phyloP scores from a whole-genome alignment of 2,329 filamentous ascomycete genomes.

The Calonectria honghensis region DNA sequence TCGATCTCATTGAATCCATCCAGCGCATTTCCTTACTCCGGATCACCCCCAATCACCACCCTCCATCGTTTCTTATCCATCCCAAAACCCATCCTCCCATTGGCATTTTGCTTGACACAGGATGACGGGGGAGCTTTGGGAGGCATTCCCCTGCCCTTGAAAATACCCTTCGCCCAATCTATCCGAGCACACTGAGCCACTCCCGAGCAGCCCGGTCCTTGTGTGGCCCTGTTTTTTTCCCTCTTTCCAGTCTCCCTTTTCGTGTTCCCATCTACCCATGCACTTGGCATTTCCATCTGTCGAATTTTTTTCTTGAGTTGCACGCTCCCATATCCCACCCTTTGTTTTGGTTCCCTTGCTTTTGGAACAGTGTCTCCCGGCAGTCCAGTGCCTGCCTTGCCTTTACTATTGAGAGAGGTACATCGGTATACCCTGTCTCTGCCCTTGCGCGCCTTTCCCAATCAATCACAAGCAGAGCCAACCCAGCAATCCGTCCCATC shows the following conservation, averaged over 20 bases:
- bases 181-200: constrained; percentile 40
- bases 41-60: constrained; percentile 38
- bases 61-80: constrained; percentile 43
- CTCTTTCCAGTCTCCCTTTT: constrained; percentile 14
- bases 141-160: constrained; percentile 46
- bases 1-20: constrained; percentile 25
- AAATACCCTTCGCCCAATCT: constrained; percentile 34
- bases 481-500: constrained; percentile 31
- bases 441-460: constrained; percentile 37
- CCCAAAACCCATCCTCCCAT: constrained; percentile 42
- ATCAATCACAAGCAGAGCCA: constrained; percentile 38
- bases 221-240: constrained; percentile 19
- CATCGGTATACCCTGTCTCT: constrained; percentile 29
- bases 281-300: constrained; percentile 18
- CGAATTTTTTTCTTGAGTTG: constrained; percentile 15
- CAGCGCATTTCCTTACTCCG: constrained; percentile 17
- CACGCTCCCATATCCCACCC: not conserved
- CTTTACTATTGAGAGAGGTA: constrained; percentile 2
- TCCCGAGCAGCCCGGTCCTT: constrained; percentile 35
- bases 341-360: constrained; percentile 31
- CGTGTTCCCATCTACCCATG: constrained; percentile 26
- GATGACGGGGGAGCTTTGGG: constrained; percentile 44
- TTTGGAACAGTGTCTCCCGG: constrained; percentile 6
- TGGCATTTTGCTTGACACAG: constrained; percentile 47
- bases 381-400: constrained; percentile 27